Conservation (phyloP, 257 asterid genomes). For the Lantana camara region DNA sequence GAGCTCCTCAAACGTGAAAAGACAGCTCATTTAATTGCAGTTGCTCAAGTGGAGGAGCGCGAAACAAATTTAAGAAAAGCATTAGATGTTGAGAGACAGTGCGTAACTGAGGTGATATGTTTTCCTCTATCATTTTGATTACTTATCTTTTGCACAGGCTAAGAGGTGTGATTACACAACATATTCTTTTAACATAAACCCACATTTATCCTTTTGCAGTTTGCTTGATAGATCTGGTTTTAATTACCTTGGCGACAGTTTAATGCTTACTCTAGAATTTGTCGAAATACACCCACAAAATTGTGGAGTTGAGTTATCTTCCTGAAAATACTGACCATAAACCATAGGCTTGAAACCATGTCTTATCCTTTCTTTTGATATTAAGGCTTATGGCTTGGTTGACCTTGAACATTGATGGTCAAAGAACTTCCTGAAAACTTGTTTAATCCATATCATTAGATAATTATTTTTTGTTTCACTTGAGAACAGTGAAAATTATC, state of each 20-base stretch:
- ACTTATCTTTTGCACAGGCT: too few species aligned
- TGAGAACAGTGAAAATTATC: not conserved
- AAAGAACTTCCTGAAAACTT: not conserved
- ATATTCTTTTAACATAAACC: not conserved
- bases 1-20: slow-evolving; percentile 83
- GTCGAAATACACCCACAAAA: not conserved
- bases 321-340: not conserved
- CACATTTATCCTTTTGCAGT: slow-evolving; percentile 4
- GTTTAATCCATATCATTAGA: not conserved
- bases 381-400: slow-evolving; percentile 3
- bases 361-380: not conserved
- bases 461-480: not conserved
- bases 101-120: slow-evolving; percentile 63
- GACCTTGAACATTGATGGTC: not conserved
- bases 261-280: not conserved
- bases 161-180: not conserved
- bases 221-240: not conserved
- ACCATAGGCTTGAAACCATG: not conserved
- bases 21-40: slow-evolving; percentile 61
- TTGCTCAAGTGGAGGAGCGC: slow-evolving; percentile 76
- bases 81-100: slow-evolving; percentile 64
- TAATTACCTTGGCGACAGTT: not conserved
- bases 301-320: not conserved
- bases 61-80: slow-evolving; percentile 74
- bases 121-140: too few species aligned